phyloP scores from a whole-genome alignment of 2,329 filamentous ascomycete genomes.

The Xylaria sp. region DNA sequence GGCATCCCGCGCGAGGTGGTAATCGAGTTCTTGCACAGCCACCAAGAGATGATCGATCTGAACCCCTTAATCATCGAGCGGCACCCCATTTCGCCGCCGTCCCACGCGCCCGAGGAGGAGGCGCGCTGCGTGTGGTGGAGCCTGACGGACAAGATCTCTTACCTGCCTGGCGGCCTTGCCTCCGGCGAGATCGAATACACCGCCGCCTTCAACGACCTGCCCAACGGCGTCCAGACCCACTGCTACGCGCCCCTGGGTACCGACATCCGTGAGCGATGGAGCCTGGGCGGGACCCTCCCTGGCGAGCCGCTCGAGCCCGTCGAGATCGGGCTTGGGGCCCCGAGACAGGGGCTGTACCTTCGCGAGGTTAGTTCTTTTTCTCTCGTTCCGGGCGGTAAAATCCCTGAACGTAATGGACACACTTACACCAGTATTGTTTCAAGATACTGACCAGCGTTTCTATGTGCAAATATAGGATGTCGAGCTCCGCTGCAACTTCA shows the following conservation, averaged over 20 bases:
- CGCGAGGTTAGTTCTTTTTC: constrained; percentile 62
- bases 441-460: constrained; percentile 8
- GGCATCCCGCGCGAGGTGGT: constrained; percentile 75
- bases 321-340: constrained; percentile 74
- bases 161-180: constrained; percentile 38
- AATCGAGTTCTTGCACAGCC: constrained; percentile 78
- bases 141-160: constrained; percentile 77
- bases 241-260: constrained; percentile 84
- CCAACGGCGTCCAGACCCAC: constrained; percentile 81
- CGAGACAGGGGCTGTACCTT: constrained; percentile 77
- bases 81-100: constrained; percentile 72
- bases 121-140: constrained; percentile 79
- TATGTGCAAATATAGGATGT: constrained; percentile 63
- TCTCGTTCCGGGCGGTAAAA: not conserved
- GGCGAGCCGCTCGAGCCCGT: constrained; percentile 73
- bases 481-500: constrained; percentile 80
- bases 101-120: constrained; percentile 75
- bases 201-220: constrained; percentile 80
- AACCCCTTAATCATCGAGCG: constrained; percentile 84
- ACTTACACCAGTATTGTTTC: too few species aligned
- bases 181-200: constrained; percentile 75
- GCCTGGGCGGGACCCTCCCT: constrained; percentile 74
- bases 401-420: too few species aligned
- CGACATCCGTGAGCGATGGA: constrained; percentile 82
- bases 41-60: constrained; percentile 85